phyloP scores from a whole-genome alignment of 139 green algal genomes.

The Micractinium conductrix region DNA sequence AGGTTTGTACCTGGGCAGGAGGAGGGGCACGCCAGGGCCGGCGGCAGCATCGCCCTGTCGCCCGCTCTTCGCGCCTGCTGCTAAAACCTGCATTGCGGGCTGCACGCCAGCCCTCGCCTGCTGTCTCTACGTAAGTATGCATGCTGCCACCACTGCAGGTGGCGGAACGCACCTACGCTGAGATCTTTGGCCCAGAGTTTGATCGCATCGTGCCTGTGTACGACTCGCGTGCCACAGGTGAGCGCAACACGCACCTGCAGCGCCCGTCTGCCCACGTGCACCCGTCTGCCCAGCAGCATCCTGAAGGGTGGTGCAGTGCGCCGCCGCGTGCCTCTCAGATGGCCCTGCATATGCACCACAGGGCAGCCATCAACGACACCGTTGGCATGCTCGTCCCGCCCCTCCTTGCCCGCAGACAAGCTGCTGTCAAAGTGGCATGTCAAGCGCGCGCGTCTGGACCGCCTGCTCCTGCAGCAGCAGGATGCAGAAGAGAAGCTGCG shows the following conservation, averaged over 20 bases:
- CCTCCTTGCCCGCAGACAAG: neutral
- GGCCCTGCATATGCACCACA: too few species aligned
- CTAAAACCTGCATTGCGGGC: neutral
- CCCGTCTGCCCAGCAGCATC: too few species aligned
- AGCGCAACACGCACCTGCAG: neutral
- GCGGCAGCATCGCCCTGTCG: neutral
- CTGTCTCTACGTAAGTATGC: neutral
- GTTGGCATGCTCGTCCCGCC: too few species aligned
- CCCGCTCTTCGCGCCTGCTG: neutral
- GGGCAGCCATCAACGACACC: too few species aligned
- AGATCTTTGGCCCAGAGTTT: slow-evolving; percentile 70
- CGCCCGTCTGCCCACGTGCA: too few species aligned
- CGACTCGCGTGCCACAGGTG: neutral
- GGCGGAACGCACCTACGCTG: neutral
- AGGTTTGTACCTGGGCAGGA: neutral
- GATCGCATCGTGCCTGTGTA: slow-evolving; percentile 60
- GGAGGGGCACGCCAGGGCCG: too few species aligned
- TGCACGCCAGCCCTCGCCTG: too few species aligned
- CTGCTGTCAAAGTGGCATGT: neutral
- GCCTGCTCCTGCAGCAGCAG: neutral
- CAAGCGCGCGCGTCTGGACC: neutral
- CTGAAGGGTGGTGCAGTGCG: too few species aligned
- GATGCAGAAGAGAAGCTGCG: neutral
- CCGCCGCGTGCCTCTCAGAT: too few species aligned
- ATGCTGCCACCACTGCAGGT: neutral